Conservation (phyloP, 1,284 basidiomycete species). For the Retiboletus flavoniger region DNA sequence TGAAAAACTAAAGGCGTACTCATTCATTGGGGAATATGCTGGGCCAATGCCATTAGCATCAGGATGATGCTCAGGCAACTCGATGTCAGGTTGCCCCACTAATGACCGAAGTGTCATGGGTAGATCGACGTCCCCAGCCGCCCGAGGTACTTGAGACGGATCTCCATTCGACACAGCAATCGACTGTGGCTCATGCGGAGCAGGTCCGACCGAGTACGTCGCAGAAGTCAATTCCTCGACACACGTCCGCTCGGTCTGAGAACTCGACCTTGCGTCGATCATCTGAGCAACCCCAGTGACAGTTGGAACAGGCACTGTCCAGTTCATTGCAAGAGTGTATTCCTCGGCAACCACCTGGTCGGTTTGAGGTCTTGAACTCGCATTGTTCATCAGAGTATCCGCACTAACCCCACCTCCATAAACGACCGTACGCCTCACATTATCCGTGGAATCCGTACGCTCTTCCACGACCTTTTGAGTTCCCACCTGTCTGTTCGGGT, state of each 20-base stretch:
- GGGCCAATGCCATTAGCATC: neutral
- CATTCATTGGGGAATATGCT: neutral
- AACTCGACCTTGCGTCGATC: neutral
- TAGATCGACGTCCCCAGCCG: neutral
- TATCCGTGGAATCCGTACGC: neutral
- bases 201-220: neutral
- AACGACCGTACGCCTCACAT: neutral
- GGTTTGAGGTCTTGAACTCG: neutral
- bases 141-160: neutral
- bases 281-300: neutral
- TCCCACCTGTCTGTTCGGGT: neutral
- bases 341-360: neutral
- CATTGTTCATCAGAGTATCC: neutral
- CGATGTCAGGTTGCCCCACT: neutral
- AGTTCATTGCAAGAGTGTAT: neutral
- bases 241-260: neutral
- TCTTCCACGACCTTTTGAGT: neutral
- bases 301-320: neutral
- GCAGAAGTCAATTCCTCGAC: neutral
- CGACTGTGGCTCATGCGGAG: neutral
- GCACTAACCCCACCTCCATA: neutral
- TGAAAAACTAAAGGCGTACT: neutral
- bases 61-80: neutral
- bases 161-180: neutral
- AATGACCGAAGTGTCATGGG: constrained; percentile 1